Evolutionary conservation across 768 basidiomycete species (phyloP).

Genomic region (Boletus huronensis): DNA sequence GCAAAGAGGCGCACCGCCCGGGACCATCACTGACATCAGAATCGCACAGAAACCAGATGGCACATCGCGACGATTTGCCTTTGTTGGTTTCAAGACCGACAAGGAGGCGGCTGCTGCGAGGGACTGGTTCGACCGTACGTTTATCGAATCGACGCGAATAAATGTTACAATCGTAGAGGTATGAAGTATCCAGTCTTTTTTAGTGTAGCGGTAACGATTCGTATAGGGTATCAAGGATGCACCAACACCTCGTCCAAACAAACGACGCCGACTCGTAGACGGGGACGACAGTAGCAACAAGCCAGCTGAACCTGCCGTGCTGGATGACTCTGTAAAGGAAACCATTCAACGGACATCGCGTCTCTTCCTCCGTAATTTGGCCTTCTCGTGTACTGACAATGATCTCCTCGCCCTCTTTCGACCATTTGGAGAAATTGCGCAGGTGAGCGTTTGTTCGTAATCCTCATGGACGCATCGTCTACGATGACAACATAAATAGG

Average conservation of each 20-base stretch:
- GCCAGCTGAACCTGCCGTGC: constrained; percentile 2
- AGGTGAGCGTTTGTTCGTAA: constrained; percentile 49
- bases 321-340: constrained; percentile 34
- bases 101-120: constrained; percentile 70
- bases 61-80: constrained; percentile 83
- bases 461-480: constrained; percentile 6
- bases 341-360: constrained; percentile 73
- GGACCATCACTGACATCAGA: constrained; percentile 82
- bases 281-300: constrained; percentile 35
- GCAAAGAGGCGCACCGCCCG: constrained; percentile 54
- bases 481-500: constrained; percentile 44
- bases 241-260: constrained; percentile 64
- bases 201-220: constrained; percentile 2
- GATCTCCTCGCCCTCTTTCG: constrained; percentile 67
- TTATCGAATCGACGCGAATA: constrained; percentile 75
- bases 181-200: background rate
- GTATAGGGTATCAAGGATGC: constrained; percentile 65
- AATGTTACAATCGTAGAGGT: constrained; percentile 78
- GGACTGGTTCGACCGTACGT: constrained; percentile 84
- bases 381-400: constrained; percentile 73
- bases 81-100: constrained; percentile 84
- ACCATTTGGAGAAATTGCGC: constrained; percentile 66
- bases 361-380: constrained; percentile 92
- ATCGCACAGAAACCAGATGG: constrained; percentile 75
- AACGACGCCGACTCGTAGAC: constrained; percentile 60